phyloP scores from a whole-genome alignment of 352 stramenopile species.

The Peronospora belbahrii region DNA sequence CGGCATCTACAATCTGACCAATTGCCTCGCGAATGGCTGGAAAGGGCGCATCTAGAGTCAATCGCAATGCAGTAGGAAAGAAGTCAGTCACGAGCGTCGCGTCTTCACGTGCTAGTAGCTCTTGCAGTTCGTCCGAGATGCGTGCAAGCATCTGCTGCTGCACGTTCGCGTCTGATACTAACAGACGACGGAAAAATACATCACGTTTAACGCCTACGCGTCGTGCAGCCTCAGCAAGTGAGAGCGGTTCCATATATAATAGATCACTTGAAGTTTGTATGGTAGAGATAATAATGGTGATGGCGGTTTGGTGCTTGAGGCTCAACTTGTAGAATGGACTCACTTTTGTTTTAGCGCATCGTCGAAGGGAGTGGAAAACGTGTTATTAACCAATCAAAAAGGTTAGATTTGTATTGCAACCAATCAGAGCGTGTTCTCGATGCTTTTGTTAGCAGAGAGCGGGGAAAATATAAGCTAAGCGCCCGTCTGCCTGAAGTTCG shows the following conservation, averaged over 20 bases:
- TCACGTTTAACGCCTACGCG: constrained; percentile 66
- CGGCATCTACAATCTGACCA: constrained; percentile 29
- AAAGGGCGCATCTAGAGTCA: constrained; percentile 65
- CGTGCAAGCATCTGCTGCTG: constrained; percentile 51
- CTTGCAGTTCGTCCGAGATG: constrained; percentile 45
- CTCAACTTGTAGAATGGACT: constrained; percentile 41
- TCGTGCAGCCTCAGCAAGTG: constrained; percentile 36
- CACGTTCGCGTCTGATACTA: constrained; percentile 52
- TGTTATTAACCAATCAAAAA: constrained; percentile 18
- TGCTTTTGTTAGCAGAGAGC: constrained; percentile 1
- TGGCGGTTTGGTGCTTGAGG: constrained; percentile 6
- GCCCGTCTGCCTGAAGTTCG: constrained; percentile 24
- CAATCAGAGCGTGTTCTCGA: constrained; percentile 6
- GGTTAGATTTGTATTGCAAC: constrained; percentile 2
- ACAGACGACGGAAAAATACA: constrained; percentile 72
- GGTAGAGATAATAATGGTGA: background rate
- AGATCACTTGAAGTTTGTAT: constrained; percentile 29
- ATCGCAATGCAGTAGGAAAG: constrained; percentile 55
- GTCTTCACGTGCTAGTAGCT: constrained; percentile 42
- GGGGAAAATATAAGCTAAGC: constrained; percentile 5
- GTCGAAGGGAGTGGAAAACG: background rate
- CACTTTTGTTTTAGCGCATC: constrained; percentile 22
- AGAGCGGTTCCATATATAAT: constrained; percentile 17
- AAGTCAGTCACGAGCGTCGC: constrained; percentile 47
- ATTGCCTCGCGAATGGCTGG: constrained; percentile 55